These are phyloP conservation scores for Fusarium vanettenii DNA, from an alignment of 2,329 filamentous ascomycete genomes.

Conservation along the genomic window DNA sequence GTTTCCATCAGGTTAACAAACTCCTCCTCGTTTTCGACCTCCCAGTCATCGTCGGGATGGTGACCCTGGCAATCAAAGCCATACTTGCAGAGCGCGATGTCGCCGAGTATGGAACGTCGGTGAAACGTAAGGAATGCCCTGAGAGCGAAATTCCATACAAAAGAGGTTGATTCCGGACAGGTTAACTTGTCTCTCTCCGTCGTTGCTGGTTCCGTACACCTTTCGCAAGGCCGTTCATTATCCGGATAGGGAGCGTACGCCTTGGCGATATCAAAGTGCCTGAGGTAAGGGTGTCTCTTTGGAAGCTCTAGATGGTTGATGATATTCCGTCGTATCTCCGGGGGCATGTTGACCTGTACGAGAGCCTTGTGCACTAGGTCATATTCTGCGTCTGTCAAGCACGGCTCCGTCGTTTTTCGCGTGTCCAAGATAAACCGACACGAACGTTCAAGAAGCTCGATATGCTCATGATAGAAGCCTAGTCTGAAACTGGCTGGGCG, in stretches of 20 bases:
- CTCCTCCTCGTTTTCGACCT: not conserved
- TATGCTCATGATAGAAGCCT: not conserved
- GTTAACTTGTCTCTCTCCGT: not conserved
- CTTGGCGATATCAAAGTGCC: not conserved
- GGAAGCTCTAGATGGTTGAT: not conserved
- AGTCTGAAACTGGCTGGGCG: not conserved
- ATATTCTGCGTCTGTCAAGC: not conserved
- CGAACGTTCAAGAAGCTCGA: slow-evolving; percentile 14
- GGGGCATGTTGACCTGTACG: not conserved
- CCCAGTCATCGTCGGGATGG: not conserved
- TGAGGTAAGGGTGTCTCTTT: not conserved
- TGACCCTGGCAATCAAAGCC: not conserved
- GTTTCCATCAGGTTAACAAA: not conserved
- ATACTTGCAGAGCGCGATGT: not conserved
- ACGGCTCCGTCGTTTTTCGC: not conserved
- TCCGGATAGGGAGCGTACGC: slow-evolving; percentile 3
- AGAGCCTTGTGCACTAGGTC: not conserved
- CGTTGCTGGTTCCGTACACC: not conserved
- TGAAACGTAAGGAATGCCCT: not conserved
- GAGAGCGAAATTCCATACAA: not conserved
- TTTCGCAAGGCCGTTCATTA: not conserved
- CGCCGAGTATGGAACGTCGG: not conserved
- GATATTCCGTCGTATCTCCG: slow-evolving; percentile 1
- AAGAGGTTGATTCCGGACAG: not conserved
- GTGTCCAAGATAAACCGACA: slow-evolving; percentile 20